Base-by-base conservation (phyloP, 768 basidiomycete genomes). In the Crassisporium funariophilum region DNA sequence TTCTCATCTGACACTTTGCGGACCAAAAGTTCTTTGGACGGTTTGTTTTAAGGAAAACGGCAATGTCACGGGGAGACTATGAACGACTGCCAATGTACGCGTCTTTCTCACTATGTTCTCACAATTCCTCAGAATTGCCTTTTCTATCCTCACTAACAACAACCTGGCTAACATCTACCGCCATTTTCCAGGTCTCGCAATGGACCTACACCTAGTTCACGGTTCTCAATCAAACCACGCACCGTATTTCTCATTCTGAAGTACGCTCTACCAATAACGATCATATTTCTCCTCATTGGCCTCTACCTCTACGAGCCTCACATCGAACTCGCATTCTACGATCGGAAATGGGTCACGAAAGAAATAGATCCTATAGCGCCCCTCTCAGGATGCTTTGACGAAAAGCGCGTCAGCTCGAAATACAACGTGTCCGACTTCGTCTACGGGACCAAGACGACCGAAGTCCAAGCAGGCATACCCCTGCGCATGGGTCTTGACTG, bases 401-500 rank as follows among this genome's bases (percentile, higher is more conserved):
- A 79, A 1, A 62, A 69, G 11, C 76, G 76, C 35, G 74, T 88
- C 45, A 83, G 85, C 42, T 62, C 81, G 3, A 53, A 61, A 25
- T 95, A 95, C 69, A 86, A 91, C 57, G 64, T 88, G 41, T 81
- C 82, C 21, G 65, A 77, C 36, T 70, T 75, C 21, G 56, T 88
- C n/a, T 81, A 85, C 58, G 83, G 83, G 4, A 78, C 79, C 17
- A 82, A 82, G 59, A 63, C 64, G 50, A 83, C 80, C 24, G 84
- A 88, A 51, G 76, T 97, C 8, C 87, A 95, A 46, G 83, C 91
- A 0, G 94, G 94, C 13, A 73, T 91, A 54, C 73, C 82, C 2
- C 74, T 98, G 74, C 77, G 79, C 42, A 74, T 89, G 52, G 89
- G 89, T 27, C 73, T 91, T 73, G 89, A 93, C 62, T 98, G 95